These are phyloP conservation scores for Rhynchosporium graminicola DNA, from an alignment of 2,329 filamentous ascomycete species.

Conservation along the genomic window DNA sequence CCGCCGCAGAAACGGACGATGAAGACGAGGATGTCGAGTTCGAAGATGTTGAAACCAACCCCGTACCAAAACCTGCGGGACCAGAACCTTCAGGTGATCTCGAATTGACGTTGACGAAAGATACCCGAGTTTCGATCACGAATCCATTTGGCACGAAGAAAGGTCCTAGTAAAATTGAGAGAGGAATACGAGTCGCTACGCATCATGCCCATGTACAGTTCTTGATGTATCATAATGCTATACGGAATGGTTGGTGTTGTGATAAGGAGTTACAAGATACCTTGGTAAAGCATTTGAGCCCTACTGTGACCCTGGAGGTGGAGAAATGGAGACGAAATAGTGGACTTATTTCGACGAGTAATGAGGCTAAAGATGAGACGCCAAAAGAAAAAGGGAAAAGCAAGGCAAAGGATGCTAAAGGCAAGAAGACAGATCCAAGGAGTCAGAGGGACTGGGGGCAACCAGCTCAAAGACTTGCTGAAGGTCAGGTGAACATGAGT, in stretches of 20 bases:
- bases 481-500: constrained; percentile 73
- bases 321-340: constrained; percentile 72
- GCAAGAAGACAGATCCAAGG: constrained; percentile 43
- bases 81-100: constrained; percentile 64
- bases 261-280: constrained; percentile 74
- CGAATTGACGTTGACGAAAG: constrained; percentile 68
- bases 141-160: constrained; percentile 71
- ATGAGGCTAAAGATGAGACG: constrained; percentile 37
- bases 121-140: constrained; percentile 59
- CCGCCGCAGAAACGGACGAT: constrained; percentile 41
- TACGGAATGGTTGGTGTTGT: constrained; percentile 82
- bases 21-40: constrained; percentile 63
- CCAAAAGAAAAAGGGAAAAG: constrained; percentile 43
- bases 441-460: constrained; percentile 69
- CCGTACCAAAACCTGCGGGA: constrained; percentile 42
- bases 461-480: constrained; percentile 68
- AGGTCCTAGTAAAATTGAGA: constrained; percentile 81
- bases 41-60: constrained; percentile 55
- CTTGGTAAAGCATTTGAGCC: constrained; percentile 71
- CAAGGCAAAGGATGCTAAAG: constrained; percentile 42
- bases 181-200: constrained; percentile 72
- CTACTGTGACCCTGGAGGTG: constrained; percentile 62
- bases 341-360: constrained; percentile 53
- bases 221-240: constrained; percentile 84
- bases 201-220: constrained; percentile 89